Percentiles rank a stretch among this genome's conserved stretches.
phyloP scores from a whole-genome alignment of 78 protist species.

The slime mould (Dictyostelium discoideum) region DNA sequence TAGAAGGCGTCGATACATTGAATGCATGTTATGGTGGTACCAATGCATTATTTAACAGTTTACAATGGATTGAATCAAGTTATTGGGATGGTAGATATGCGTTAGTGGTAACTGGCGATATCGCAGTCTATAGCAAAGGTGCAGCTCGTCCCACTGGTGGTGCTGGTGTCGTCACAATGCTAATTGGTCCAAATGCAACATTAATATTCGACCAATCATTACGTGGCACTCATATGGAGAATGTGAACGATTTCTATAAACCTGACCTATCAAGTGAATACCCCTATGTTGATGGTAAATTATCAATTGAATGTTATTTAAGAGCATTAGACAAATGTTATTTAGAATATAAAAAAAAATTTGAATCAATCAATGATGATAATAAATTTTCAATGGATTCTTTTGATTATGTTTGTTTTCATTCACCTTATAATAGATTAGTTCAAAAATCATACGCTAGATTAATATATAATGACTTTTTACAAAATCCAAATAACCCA shows the following conservation, averaged over 20 bases:
- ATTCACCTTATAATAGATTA: conserved; percentile 96
- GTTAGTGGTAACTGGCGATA: conserved; percentile 93
- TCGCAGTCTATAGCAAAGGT: conserved; percentile 93
- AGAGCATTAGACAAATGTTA: conserved; percentile 93
- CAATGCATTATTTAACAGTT: conserved; percentile 91
- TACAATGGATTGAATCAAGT: conserved; percentile 94
- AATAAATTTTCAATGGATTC: conserved; percentile 32
- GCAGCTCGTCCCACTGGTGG: conserved; percentile 91
- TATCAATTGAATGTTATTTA: conserved; percentile 90
- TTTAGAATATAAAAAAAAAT: conserved; percentile 36
- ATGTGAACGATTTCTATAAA: conserved; percentile 98
- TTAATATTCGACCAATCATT: conserved; percentile 83
- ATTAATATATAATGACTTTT: conserved; percentile 11
- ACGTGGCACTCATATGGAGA: conserved; percentile 88
- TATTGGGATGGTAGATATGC: conserved; percentile 98
- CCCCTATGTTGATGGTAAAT: conserved; percentile 95
- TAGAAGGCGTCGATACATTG: conserved; percentile 88
- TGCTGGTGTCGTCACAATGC: conserved; percentile 97
- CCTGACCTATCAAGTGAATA: conserved; percentile 93
- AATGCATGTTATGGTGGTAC: conserved; percentile 99
- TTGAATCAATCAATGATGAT: background rate
- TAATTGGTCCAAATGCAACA: conserved; percentile 97
- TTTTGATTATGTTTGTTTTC: conserved; percentile 89
- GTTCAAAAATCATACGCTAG: conserved; percentile 91
- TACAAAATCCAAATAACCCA: conserved; percentile 38